These are phyloP conservation scores for Epichloe uncinata DNA, from an alignment of 2,329 filamentous ascomycete species.

Conservation along the genomic window DNA sequence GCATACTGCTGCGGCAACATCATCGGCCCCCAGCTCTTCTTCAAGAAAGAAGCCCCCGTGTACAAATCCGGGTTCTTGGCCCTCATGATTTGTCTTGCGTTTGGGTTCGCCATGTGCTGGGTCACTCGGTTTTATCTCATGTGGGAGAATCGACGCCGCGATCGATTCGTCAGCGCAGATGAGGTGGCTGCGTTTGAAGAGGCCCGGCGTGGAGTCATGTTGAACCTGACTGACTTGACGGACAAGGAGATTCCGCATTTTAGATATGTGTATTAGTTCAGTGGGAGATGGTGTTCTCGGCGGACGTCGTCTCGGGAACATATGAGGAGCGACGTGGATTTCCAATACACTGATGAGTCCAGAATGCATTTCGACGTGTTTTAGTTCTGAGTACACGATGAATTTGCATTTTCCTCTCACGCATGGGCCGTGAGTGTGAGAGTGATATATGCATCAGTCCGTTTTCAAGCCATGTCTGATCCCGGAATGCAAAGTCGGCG, in stretches of 20 bases:
- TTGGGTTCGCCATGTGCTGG: slow-evolving; percentile 28
- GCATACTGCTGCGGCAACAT: slow-evolving; percentile 49
- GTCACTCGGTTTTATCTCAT: slow-evolving; percentile 37
- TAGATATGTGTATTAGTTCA: slow-evolving; percentile 30
- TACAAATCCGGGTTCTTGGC: slow-evolving; percentile 50
- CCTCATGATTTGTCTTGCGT: slow-evolving; percentile 45
- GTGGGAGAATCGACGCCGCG: slow-evolving; percentile 39
- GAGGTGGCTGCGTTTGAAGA: slow-evolving; percentile 2
- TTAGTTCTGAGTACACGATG: too few species aligned
- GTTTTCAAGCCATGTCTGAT: too few species aligned
- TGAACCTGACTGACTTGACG: slow-evolving; percentile 32
- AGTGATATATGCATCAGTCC: too few species aligned
- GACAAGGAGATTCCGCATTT: slow-evolving; percentile 42
- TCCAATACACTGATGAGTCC: background rate
- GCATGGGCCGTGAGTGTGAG: too few species aligned
- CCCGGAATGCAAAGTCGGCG: too few species aligned
- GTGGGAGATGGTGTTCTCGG: background rate
- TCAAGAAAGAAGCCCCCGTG: slow-evolving; percentile 39
- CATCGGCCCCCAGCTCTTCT: slow-evolving; percentile 46
- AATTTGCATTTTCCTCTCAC: too few species aligned
- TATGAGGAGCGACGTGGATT: background rate
- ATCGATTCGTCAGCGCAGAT: slow-evolving; percentile 12
- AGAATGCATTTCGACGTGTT: background rate
- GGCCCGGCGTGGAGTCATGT: slow-evolving; percentile 3
- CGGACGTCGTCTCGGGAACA: background rate